Percentiles rank a stretch among this genome's conserved stretches.
Conservation (phyloP, 345 rosid species). For the Salix arbutifolia region DNA sequence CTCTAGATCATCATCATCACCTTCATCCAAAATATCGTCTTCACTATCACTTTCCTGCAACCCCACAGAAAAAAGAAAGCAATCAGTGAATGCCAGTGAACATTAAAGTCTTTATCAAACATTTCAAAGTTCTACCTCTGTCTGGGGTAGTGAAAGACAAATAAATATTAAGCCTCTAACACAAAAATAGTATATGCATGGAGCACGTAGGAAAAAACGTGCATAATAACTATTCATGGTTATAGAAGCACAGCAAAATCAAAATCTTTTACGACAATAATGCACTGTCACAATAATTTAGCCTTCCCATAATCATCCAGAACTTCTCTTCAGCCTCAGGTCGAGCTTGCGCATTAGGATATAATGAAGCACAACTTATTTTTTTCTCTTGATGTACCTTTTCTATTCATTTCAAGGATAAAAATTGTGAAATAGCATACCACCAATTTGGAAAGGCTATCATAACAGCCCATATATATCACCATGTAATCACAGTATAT, state of each 20-base stretch:
- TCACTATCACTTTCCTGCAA: slow-evolving; percentile 84
- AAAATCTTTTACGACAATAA: no score
- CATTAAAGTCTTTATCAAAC: not conserved
- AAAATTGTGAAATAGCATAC: not conserved
- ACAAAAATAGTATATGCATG: not conserved
- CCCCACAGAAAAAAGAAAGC: not conserved
- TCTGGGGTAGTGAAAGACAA: not conserved
- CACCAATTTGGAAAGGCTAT: not conserved
- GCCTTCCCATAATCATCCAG: not conserved
- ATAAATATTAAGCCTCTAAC: not conserved
- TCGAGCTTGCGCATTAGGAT: not conserved
- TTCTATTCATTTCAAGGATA: not conserved
- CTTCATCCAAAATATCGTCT: slow-evolving; percentile 70
- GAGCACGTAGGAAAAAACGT: not conserved
- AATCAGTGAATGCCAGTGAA: not conserved
- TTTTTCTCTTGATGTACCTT: not conserved
- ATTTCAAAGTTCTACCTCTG: not conserved
- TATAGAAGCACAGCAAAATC: no score
- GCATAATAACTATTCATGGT: no score
- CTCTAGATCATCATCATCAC: slow-evolving; percentile 76
- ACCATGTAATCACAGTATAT: not conserved
- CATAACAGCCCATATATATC: not conserved
- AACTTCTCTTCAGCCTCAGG: not conserved
- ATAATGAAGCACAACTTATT: not conserved
- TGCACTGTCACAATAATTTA: not conserved